Conservation (phyloP, 2,329 filamentous ascomycete genomes). For the Aspergillus costaricaensis region DNA sequence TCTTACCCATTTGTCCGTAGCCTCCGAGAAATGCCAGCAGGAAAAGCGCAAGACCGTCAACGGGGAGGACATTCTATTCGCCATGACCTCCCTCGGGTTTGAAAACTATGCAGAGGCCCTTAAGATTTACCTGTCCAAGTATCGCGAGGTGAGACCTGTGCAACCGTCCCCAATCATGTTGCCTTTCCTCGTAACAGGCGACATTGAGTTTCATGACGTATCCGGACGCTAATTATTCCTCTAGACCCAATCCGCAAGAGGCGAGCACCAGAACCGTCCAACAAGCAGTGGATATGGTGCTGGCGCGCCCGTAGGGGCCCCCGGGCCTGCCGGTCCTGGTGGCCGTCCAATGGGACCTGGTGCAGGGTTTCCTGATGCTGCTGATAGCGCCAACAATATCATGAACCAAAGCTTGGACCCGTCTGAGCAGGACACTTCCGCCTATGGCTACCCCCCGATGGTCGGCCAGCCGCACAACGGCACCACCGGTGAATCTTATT, state of each 20-base stretch:
- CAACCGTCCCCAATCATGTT: constrained; percentile 20
- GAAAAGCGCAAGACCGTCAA: constrained; percentile 99
- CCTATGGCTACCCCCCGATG: constrained; percentile 51
- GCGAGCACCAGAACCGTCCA: constrained; percentile 63
- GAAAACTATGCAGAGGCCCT: constrained; percentile 98
- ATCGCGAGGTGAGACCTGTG: constrained; percentile 80
- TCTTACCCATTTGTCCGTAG: constrained; percentile 39
- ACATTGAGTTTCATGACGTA: constrained; percentile 3
- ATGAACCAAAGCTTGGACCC: constrained; percentile 48
- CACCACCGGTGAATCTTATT: constrained; percentile 49
- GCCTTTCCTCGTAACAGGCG: constrained; percentile 33
- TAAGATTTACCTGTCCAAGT: constrained; percentile 97
- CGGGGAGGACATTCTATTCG: constrained; percentile 96
- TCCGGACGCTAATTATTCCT: constrained; percentile 37
- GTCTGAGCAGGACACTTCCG: constrained; percentile 47
- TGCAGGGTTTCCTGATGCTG: constrained; percentile 39
- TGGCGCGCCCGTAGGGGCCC: constrained; percentile 42
- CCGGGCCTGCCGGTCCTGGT: constrained; percentile 30
- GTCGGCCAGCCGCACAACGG: constrained; percentile 51
- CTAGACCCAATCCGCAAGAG: constrained; percentile 78
- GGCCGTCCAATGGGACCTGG: constrained; percentile 34
- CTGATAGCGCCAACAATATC: constrained; percentile 48
- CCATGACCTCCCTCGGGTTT: constrained; percentile 98
- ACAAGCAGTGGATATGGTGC: constrained; percentile 50
- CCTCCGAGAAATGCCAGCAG: constrained; percentile 98